These are phyloP conservation scores for Gossypium raimondii DNA, from an alignment of 345 rosid species.

Conservation along the genomic window DNA sequence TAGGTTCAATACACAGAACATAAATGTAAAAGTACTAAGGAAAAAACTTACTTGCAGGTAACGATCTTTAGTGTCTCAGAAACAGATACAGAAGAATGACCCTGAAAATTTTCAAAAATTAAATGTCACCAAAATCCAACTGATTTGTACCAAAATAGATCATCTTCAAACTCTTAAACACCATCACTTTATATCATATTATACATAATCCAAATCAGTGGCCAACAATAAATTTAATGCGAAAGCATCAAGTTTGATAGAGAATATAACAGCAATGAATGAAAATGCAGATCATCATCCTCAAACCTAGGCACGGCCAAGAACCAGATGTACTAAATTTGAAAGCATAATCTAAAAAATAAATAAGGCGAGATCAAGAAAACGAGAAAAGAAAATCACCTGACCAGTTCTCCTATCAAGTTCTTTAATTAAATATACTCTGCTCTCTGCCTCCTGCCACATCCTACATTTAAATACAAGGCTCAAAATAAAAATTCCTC, in stretches of 20 bases:
- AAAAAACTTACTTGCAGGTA: conserved; percentile 36
- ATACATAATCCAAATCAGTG: neutral
- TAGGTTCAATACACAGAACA: neutral
- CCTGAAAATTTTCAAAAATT: neutral
- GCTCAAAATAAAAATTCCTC: neutral
- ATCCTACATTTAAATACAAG: conserved; percentile 25
- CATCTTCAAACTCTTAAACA: neutral
- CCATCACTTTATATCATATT: neutral
- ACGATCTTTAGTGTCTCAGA: conserved; percentile 47
- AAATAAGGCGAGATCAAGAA: neutral
- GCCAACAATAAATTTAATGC: neutral
- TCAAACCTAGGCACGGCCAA: neutral
- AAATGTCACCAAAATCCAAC: neutral
- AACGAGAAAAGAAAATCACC: conserved; percentile 22
- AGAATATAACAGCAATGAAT: neutral
- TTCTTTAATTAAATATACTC: conserved; percentile 33
- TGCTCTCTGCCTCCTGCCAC: conserved; percentile 49
- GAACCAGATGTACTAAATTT: neutral
- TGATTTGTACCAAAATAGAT: neutral
- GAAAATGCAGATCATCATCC: neutral
- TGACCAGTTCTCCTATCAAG: conserved; percentile 37
- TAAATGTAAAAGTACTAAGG: neutral
- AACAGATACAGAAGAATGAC: conserved; percentile 28
- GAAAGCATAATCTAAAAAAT: neutral
- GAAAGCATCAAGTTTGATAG: neutral